These are phyloP conservation scores for Gaultheria prostrata DNA, from an alignment of 148 eudicot genomes.

Conservation along the genomic window DNA sequence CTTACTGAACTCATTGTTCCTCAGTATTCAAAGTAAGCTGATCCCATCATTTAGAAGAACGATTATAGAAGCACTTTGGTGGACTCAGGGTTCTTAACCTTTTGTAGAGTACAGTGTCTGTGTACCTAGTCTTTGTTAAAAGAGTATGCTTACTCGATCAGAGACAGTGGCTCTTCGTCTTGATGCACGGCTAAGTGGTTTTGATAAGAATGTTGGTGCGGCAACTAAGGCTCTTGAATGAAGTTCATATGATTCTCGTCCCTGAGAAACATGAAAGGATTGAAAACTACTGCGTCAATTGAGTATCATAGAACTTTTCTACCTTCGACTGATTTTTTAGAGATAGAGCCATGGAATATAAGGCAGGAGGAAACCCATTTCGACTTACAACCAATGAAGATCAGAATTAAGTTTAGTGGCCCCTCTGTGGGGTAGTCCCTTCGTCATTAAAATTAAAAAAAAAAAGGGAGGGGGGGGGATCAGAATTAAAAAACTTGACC, in stretches of 20 bases:
- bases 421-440: no score
- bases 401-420: no score
- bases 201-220: conserved; percentile 14
- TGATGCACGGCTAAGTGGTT: conserved; percentile 15
- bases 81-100: background rate
- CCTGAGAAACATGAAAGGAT: conserved; percentile 2
- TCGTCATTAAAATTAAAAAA: no score
- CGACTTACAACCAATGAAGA: background rate
- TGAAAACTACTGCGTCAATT: background rate
- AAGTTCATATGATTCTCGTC: conserved; percentile 14
- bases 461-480: no score
- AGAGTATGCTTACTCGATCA: conserved; percentile 37
- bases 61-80: background rate
- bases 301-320: conserved; percentile 2
- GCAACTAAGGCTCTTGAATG: conserved; percentile 16
- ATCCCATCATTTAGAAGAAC: background rate
- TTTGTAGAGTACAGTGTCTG: background rate
- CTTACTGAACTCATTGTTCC: background rate
- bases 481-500: conserved; percentile 10
- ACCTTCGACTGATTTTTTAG: background rate
- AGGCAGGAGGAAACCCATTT: background rate
- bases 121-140: background rate
- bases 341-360: background rate
- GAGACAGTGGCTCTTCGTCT: conserved; percentile 26
- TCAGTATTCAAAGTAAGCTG: background rate